Evolutionary conservation across 305 asterid genomes (phyloP).

Genomic region (Fraxinus angustifolia): DNA sequence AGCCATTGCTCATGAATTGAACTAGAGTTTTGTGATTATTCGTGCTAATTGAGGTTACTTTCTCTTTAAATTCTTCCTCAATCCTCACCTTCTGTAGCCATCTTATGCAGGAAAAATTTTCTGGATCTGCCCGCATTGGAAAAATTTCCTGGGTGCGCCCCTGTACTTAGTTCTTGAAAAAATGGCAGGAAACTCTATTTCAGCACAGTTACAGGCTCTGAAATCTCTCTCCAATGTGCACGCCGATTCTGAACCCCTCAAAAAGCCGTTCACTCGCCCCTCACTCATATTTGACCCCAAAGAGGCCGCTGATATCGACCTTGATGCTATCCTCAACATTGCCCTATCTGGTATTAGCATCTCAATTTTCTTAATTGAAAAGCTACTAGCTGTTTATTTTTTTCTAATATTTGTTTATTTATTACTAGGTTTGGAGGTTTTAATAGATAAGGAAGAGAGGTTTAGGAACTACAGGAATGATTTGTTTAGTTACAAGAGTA

Average conservation of each 20-base stretch:
- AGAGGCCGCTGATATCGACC: constrained; percentile 76
- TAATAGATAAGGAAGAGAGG: constrained; percentile 54
- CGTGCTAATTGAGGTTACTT: too few species aligned
- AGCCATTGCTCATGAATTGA: too few species aligned
- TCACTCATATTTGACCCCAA: constrained; percentile 69
- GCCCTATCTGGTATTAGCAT: constrained; percentile 54
- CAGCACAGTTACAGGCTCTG: constrained; percentile 67
- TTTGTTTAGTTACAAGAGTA: constrained; percentile 70
- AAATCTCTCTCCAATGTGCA: constrained; percentile 43
- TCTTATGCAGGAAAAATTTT: too few species aligned
- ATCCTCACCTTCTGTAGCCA: too few species aligned
- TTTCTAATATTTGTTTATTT: constrained; percentile 3
- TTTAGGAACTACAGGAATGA: constrained; percentile 61
- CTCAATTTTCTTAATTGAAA: neutral
- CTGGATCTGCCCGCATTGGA: too few species aligned
- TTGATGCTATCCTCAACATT: constrained; percentile 50
- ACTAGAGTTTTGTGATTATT: too few species aligned
- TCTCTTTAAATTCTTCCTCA: too few species aligned
- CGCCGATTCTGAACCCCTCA: constrained; percentile 60
- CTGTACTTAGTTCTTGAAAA: too few species aligned
- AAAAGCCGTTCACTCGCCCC: constrained; percentile 66
- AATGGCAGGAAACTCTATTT: constrained; percentile 65
- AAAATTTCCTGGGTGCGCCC: too few species aligned
- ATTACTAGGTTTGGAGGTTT: constrained; percentile 65
- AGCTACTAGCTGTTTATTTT: neutral